Base-by-base conservation (phyloP, 257 asterid species). In the Sherardia arvensis region DNA sequence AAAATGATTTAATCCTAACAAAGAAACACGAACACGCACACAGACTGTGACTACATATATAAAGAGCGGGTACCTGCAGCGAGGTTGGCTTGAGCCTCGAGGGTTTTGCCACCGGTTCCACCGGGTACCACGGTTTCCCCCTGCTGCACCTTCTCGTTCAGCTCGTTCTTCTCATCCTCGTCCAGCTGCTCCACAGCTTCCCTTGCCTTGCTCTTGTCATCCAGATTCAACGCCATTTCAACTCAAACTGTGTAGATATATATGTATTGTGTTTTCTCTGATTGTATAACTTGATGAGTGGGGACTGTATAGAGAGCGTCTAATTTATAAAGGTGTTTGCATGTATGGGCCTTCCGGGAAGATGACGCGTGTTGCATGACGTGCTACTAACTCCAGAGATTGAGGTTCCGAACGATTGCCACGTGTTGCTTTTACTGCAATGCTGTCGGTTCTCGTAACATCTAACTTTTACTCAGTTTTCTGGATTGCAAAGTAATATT, bases 111-210 rank as follows among this genome's bases (percentile, higher is more conserved):
- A 7, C 69, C 69, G 27, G 69, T 65, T 5, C 69, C 69, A 0
- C 69, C 69, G 27, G 69, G 69, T 0, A 65, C 69, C 0, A 65
- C 61, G 22, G 61, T 65, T 62, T 66, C 63, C 23, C 70, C 63
- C 12, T 55, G 20, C 70, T 25, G 56, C 8, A 59, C 70, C 48
- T 8, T 54, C 27, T 27, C n/a, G 2, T 66, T 36, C n/a, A 66
- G 26, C 25, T 18, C 53, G 7, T 29, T 11, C n/a, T 43, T 38
- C 1, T 54, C 70, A 3, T 66, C 62, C 10, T 66, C 55, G 28
- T 53, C 58, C 58, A 53, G 58, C 28, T 53, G 26, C 28, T 53
- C 28, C 3, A 53, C 58, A 14, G 27, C 58, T 21, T 53, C 58
- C 28, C 58, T 53, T 0, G 58, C 58, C 58, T 21, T 53, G 27